Percentiles rank a stretch among this genome's conserved stretches.
Evolutionary conservation across 148 eudicot genomes (phyloP).

Genomic region (Spergularia marina): DNA sequence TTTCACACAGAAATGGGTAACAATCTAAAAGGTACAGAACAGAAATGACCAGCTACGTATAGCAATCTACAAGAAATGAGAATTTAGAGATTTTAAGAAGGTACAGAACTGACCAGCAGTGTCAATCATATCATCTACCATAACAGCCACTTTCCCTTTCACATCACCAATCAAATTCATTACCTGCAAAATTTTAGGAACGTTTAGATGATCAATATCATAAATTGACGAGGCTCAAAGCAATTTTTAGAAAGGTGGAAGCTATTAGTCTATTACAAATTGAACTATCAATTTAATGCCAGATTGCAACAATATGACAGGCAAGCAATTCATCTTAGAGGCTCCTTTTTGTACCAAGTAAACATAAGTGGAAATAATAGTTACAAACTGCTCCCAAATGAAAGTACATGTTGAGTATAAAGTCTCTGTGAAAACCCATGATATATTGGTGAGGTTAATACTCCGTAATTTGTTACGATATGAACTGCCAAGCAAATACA

Average conservation of each 20-base stretch:
- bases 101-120: conserved; percentile 67
- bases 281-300: background rate
- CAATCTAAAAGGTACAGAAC: too few relatives aligned
- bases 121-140: conserved; percentile 99
- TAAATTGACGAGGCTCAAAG: background rate
- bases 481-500: too few relatives aligned
- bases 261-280: background rate
- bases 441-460: too few relatives aligned
- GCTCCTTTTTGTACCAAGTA: background rate
- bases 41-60: too few relatives aligned
- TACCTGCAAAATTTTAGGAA: conserved; percentile 43
- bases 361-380: background rate
- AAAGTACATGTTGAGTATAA: too few relatives aligned
- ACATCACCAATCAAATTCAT: conserved; percentile 98
- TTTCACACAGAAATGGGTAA: background rate
- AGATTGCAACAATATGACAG: background rate
- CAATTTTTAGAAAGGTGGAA: background rate
- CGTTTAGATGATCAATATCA: background rate
- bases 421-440: too few relatives aligned
- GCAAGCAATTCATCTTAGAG: background rate
- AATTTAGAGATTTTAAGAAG: background rate
- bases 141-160: conserved; percentile 91
- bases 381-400: too few relatives aligned
- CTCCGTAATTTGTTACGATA: too few relatives aligned
- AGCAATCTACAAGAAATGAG: background rate